Evolutionary conservation across 140 eudicot genomes (phyloP).

Genomic region (Oenanthe javanica): DNA sequence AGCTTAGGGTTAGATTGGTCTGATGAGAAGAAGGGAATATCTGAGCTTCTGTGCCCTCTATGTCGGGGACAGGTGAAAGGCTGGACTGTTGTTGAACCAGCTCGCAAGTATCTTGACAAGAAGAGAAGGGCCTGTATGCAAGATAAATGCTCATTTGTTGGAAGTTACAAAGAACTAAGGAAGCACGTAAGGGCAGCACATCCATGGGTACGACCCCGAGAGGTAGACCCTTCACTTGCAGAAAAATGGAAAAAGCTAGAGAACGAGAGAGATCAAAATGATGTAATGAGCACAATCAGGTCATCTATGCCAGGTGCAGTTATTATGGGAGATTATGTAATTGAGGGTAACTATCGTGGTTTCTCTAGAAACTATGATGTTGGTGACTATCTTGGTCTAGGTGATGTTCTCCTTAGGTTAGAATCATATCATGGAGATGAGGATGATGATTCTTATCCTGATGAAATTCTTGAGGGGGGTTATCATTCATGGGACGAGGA

Average conservation of each 20-base stretch:
- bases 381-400: constrained; percentile 17
- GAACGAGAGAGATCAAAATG: constrained; percentile 29
- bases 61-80: constrained; percentile 54
- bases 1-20: constrained; percentile 4
- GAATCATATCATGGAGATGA: constrained; percentile 12
- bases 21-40: constrained; percentile 13
- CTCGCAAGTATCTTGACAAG: constrained; percentile 29
- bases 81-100: constrained; percentile 42
- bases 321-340: constrained; percentile 42
- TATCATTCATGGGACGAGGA: constrained; percentile 18
- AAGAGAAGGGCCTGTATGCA: constrained; percentile 38
- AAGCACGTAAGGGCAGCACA: constrained; percentile 34
- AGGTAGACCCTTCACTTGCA: constrained; percentile 36
- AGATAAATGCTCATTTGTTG: constrained; percentile 33
- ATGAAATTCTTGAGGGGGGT: constrained; percentile 10
- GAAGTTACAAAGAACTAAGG: constrained; percentile 35
- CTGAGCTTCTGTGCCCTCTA: constrained; percentile 38
- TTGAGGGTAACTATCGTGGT: constrained; percentile 22
- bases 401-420: constrained; percentile 20
- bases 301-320: constrained; percentile 39
- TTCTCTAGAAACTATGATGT: constrained; percentile 9
- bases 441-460: background rate
- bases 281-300: constrained; percentile 32
- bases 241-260: constrained; percentile 43
- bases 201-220: constrained; percentile 38